Percentiles rank a stretch among this genome's conserved stretches.
phyloP scores from a whole-genome alignment of 805 yeast species.

The Wickerhamomyces xylosicus region DNA sequence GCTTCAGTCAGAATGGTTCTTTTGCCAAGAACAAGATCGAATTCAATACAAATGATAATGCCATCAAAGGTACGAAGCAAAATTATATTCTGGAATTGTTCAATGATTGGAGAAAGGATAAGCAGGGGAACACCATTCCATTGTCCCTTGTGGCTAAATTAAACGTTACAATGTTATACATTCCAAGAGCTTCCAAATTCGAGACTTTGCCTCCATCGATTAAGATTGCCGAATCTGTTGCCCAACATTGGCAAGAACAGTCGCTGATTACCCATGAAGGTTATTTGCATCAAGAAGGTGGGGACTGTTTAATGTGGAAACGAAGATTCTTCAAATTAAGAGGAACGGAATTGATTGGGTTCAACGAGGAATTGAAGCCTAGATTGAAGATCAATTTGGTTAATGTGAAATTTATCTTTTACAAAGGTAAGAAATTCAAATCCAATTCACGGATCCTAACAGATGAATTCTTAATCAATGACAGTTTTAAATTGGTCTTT shows the following conservation, averaged over 20 bases:
- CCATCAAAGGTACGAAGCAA: slow-evolving; percentile 41
- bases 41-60: slow-evolving; percentile 46
- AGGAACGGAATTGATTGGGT: slow-evolving; percentile 67
- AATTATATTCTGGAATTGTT: slow-evolving; percentile 50
- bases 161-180: slow-evolving; percentile 55
- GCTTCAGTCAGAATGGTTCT: slow-evolving; percentile 80
- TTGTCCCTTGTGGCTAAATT: slow-evolving; percentile 61
- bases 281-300: slow-evolving; percentile 79
- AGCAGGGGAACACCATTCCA: slow-evolving; percentile 19
- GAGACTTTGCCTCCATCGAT: slow-evolving; percentile 69
- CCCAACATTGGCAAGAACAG: slow-evolving; percentile 27
- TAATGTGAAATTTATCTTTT: slow-evolving; percentile 38
- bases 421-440: slow-evolving; percentile 24
- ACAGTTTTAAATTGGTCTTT: slow-evolving; percentile 67
- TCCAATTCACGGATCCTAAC: slow-evolving; percentile 46
- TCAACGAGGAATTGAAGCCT: slow-evolving; percentile 62
- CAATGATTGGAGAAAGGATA: slow-evolving; percentile 67
- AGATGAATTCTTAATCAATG: slow-evolving; percentile 57
- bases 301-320: slow-evolving; percentile 68
- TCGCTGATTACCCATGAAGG: slow-evolving; percentile 43
- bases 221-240: slow-evolving; percentile 35
- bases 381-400: slow-evolving; percentile 68
- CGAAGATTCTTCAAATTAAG: slow-evolving; percentile 65
- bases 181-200: slow-evolving; percentile 48
- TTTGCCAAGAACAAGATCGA: slow-evolving; percentile 71